These are phyloP conservation scores for Hypoxylon sp. DNA, from an alignment of 2,329 filamentous ascomycete species.

Conservation along the genomic window DNA sequence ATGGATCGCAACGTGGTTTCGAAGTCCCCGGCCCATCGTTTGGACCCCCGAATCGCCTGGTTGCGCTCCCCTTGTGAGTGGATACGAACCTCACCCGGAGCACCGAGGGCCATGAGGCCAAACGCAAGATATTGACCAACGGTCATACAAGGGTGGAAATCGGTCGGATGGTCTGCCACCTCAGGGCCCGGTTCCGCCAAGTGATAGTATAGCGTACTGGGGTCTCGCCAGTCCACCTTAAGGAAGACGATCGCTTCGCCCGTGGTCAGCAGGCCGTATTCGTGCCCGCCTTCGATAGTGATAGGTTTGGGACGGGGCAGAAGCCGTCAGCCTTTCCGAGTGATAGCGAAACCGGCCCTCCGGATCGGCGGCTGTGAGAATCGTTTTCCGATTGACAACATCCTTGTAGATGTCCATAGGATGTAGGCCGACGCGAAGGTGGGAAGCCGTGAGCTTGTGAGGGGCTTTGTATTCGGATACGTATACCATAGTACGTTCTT, in stretches of 20 bases:
- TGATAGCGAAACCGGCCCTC: slow-evolving; percentile 45
- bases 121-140: slow-evolving; percentile 46
- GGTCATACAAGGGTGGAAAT: slow-evolving; percentile 37
- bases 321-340: slow-evolving; percentile 49
- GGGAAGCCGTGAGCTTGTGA: slow-evolving; percentile 53
- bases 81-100: neutral
- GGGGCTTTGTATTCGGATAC: slow-evolving; percentile 57
- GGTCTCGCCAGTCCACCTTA: slow-evolving; percentile 44
- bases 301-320: slow-evolving; percentile 57
- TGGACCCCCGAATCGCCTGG: slow-evolving; percentile 13
- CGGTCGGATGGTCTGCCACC: slow-evolving; percentile 33
- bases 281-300: slow-evolving; percentile 55
- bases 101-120: slow-evolving; percentile 40
- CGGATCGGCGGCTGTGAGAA: slow-evolving; percentile 38
- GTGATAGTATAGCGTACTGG: slow-evolving; percentile 44
- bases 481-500: slow-evolving; percentile 40
- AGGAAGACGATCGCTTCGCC: slow-evolving; percentile 56
- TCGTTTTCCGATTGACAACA: slow-evolving; percentile 43
- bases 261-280: slow-evolving; percentile 53
- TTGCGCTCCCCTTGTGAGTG: slow-evolving; percentile 36
- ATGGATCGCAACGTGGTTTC: slow-evolving; percentile 31
- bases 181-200: slow-evolving; percentile 43
- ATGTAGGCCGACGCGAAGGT: slow-evolving; percentile 53
- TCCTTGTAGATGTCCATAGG: slow-evolving; percentile 52
- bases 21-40: slow-evolving; percentile 39